Conservation (phyloP, 2,329 filamentous ascomycete species). For the Passalora sequoiae region DNA sequence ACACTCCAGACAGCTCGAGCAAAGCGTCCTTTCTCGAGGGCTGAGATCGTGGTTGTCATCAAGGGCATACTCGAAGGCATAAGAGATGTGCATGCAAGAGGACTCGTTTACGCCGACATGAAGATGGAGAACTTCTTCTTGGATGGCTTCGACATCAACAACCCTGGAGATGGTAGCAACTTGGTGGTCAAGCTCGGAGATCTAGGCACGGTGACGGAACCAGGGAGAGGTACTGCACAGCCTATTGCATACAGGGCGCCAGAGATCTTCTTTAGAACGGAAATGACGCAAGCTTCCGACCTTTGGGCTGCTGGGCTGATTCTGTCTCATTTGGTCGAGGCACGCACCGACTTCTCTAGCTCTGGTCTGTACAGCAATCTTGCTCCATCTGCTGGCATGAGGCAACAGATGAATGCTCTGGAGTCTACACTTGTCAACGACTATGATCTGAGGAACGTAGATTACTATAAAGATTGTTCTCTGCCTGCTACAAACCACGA, state of each 20-base stretch:
- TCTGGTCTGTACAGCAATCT: constrained; percentile 28
- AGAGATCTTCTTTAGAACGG: constrained; percentile 28
- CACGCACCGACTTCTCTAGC: constrained; percentile 21
- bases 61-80: constrained; percentile 24
- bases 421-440: constrained; percentile 24
- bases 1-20: constrained; percentile 27
- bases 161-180: constrained; percentile 13
- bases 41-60: constrained; percentile 23
- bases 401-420: constrained; percentile 21
- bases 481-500: constrained; percentile 17
- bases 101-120: constrained; percentile 29
- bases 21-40: constrained; percentile 24
- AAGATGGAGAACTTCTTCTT: constrained; percentile 32
- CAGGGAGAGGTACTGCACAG: constrained; percentile 24
- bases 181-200: constrained; percentile 27
- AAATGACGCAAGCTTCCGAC: constrained; percentile 25
- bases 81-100: constrained; percentile 23
- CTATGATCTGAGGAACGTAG: constrained; percentile 23
- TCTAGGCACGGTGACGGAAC: constrained; percentile 27
- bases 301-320: constrained; percentile 30
- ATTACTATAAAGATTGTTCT: constrained; percentile 22
- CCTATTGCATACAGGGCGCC: constrained; percentile 29
- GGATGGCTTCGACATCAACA: constrained; percentile 22
- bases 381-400: constrained; percentile 9
- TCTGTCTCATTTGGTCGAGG: constrained; percentile 29